A percentile compares a stretch with the other conserved stretches of the same genome.
Conservation (phyloP, 805 yeast species). For the Kuraishia capsulata region DNA sequence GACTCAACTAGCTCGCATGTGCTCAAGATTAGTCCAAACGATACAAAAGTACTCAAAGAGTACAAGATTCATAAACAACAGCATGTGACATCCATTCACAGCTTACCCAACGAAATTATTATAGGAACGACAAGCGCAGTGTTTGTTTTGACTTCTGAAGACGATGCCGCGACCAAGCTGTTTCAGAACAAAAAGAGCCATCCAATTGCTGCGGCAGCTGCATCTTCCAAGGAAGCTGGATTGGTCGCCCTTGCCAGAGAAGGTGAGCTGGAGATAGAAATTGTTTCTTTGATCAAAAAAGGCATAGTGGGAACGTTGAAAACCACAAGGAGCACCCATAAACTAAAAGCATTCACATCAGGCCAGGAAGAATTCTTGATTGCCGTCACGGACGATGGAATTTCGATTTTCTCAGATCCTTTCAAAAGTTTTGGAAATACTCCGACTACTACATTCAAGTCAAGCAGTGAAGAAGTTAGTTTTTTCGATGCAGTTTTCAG, state of each 20-base stretch:
- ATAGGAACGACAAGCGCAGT: slow-evolving; percentile 12
- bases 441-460: not conserved
- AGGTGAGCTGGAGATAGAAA: slow-evolving; percentile 12
- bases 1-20: slow-evolving; percentile 14
- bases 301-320: slow-evolving; percentile 7
- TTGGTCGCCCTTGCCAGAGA: slow-evolving; percentile 11
- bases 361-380: not conserved
- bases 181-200: not conserved
- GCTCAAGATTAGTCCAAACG: slow-evolving; percentile 8
- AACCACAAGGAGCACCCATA: not conserved
- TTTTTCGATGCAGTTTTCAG: not conserved
- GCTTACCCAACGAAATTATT: slow-evolving; percentile 16
- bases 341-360: not conserved
- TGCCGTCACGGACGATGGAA: not conserved
- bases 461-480: not conserved
- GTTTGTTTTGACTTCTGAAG: slow-evolving; percentile 8
- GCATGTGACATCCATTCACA: slow-evolving; percentile 10
- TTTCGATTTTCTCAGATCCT: not conserved
- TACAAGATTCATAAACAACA: slow-evolving; percentile 11
- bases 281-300: slow-evolving; percentile 11
- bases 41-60: slow-evolving; percentile 14
- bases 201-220: not conserved
- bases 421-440: not conserved
- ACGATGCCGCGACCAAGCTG: not conserved
- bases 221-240: not conserved